phyloP scores from a whole-genome alignment of 139 green algal genomes.

The Tetratostichococcus sp. region DNA sequence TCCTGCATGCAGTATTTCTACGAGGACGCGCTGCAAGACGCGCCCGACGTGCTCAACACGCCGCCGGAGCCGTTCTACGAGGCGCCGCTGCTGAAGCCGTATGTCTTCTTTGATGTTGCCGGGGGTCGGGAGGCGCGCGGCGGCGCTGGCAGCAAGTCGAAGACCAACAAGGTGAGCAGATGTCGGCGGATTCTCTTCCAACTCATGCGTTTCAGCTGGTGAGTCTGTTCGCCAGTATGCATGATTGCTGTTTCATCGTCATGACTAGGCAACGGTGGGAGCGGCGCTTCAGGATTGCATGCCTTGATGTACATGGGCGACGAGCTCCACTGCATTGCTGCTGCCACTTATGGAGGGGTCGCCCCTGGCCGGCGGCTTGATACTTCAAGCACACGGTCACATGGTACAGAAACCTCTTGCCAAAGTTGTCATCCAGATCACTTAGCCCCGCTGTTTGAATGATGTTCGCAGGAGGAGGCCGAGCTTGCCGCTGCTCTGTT shows the following conservation, averaged over 20 bases:
- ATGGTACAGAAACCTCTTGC: no score
- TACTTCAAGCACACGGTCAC: no score
- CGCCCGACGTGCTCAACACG: conserved; percentile 24
- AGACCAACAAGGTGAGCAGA: background rate
- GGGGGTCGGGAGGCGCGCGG: conserved; percentile 41
- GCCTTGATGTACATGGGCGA: no score
- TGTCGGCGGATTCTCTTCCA: no score
- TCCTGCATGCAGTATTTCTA: conserved; percentile 70
- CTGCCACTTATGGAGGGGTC: no score
- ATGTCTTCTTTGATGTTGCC: conserved; percentile 82
- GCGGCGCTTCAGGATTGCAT: no score
- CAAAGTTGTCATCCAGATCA: no score
- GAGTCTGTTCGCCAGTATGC: background rate
- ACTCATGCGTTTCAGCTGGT: no score
- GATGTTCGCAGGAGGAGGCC: conserved; percentile 61
- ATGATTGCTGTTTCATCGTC: background rate
- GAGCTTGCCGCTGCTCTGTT: conserved; percentile 69
- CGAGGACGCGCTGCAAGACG: conserved; percentile 42
- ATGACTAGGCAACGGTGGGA: no score
- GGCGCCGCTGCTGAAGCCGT: conserved; percentile 70
- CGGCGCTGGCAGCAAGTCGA: conserved; percentile 2
- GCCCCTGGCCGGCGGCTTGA: no score
- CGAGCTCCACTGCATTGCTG: no score
- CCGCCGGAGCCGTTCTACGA: conserved; percentile 41
- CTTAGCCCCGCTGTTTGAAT: background rate